Evolutionary conservation across 768 basidiomycete genomes (phyloP).

Genomic region (Tricholomella constricta): DNA sequence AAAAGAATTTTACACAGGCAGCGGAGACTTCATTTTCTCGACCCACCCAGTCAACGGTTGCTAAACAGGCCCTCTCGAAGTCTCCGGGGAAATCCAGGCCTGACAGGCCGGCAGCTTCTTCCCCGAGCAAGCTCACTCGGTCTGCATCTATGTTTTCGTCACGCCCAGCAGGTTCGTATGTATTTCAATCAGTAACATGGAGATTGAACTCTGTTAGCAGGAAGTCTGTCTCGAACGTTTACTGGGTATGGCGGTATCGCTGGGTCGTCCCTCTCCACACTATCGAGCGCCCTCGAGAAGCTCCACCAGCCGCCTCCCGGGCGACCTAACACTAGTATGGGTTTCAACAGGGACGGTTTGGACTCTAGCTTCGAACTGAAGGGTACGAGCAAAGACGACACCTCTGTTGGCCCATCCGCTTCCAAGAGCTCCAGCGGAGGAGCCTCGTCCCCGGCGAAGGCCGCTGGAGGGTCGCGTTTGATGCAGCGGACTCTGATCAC

Average conservation of each 20-base stretch:
- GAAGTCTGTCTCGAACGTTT: slow-evolving; percentile 26
- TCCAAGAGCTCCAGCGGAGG: background rate
- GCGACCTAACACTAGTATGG: slow-evolving; percentile 70
- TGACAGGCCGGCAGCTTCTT: slow-evolving; percentile 25
- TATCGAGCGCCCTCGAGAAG: slow-evolving; percentile 71
- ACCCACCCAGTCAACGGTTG: slow-evolving; percentile 21
- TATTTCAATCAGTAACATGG: background rate
- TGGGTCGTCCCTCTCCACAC: slow-evolving; percentile 57
- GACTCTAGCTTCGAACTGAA: slow-evolving; percentile 23
- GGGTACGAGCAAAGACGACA: slow-evolving; percentile 12
- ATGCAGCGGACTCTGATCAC: slow-evolving; percentile 10
- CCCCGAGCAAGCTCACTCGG: slow-evolving; percentile 35
- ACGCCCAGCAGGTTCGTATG: slow-evolving; percentile 30
- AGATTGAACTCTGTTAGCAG: slow-evolving; percentile 9
- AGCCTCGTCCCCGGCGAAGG: slow-evolving; percentile 2
- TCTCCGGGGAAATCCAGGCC: slow-evolving; percentile 24
- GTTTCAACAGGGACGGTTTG: slow-evolving; percentile 51
- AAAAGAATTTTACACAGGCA: slow-evolving; percentile 10
- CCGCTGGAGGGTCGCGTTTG: background rate
- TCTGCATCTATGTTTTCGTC: slow-evolving; percentile 29
- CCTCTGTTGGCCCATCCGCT: slow-evolving; percentile 1
- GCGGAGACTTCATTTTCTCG: slow-evolving; percentile 11
- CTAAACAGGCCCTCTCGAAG: slow-evolving; percentile 25
- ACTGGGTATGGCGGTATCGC: slow-evolving; percentile 19
- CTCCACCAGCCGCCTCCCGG: slow-evolving; percentile 66